Base-by-base conservation (phyloP, 2,329 filamentous ascomycete genomes). In the Xylariaceae sp. region DNA sequence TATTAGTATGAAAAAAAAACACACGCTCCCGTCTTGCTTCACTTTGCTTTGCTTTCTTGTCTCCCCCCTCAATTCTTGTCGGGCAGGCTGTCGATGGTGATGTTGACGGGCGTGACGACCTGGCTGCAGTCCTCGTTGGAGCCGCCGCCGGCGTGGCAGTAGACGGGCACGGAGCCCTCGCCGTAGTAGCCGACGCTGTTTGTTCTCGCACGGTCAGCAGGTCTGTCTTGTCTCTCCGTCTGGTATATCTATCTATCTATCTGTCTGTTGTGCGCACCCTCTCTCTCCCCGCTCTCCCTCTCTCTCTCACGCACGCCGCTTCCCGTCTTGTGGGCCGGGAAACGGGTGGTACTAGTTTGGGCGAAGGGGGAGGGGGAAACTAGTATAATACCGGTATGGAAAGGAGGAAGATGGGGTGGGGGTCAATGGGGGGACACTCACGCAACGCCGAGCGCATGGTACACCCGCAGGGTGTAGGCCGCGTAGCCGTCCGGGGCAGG, bases 131-230 rank as follows among this genome's bases (percentile, higher is more conserved):
- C 34, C 28, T 29, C 1, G 36, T 22, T 34, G 25, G 22, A 12
- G 10, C 29, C 25, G n/a, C 42, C 42, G 13, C 41, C 44, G 21
- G 39, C 32, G 37, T 32, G 44, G 39, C 44, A 46, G 34, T 35
- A 22, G 19, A 32, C 33, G 11, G 24, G n/a, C 9, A 44, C 15
- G 15, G 16, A 13, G 23, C 24, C 37, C 5, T 21, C 13, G 26
- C 44, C 44, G 31, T 23, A 39, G 32, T 37, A 36, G 12, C 37
- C 39, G n/a, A 15, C 16, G 18, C 40, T 45, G 12, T 35, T 21
- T 15, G 10, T 19, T 11, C 8, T 14, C 24, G 16, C 5, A 29
- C 36, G 27, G 37, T 27, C 17, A 6, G 22, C 11, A 14, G 15
- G 6, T 12, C 21, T n/a, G n/a, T n/a, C n/a, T n/a, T n/a, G n/a